Base-by-base conservation (phyloP, 768 basidiomycete species). In the Auriscalpium microsporum region DNA sequence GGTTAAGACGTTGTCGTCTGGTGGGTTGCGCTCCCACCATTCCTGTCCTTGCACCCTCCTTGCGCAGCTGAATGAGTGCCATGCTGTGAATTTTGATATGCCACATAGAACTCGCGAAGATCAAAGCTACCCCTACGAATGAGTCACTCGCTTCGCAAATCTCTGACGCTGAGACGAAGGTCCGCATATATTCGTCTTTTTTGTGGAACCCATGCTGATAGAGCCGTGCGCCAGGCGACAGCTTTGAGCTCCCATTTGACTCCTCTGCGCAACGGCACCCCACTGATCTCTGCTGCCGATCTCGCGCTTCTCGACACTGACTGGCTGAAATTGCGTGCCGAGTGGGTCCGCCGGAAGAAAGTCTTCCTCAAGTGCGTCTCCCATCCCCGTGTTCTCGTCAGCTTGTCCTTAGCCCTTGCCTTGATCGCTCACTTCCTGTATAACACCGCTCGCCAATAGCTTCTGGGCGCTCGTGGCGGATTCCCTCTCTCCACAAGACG, bases 291-390 rank as follows among this genome's bases (percentile, higher is more conserved):
- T 16, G 72, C 81, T 8, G 82, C 83, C 59, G 90, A 93, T 50
- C 75, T 89, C 16, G 79, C 77, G 14, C 71, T 75, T 56, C 72
- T 94, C 52, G 84, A 93, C 56, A 66, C 69, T 1, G 87, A 93
- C 35, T 94, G 91, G 87, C 70, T 63, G 7, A 82, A 78, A 64
- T 94, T 91, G 91, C 75, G 86, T 58, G 75, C 77, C 4, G 86
- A 93, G 71, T 95, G 93, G 93, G 68, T 80, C 36, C 75, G 78
- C 21, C 76, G 93, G 54, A 81, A 78, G 65, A 93, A 88, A 66
- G 71, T 86, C 3, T 95, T 91, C 70, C 79, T 74, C 56, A 79
- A 74, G 90, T 90, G 73, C 64, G 85, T 75, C 34, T 42, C 33
- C 37, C 37, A 47, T 49, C 21, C 14, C 21, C 33, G 9, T 19